Evolutionary conservation across 768 basidiomycete genomes (phyloP), one percentile per base, ranked within the genome.

Genomic region (Trametes coccinea): DNA sequence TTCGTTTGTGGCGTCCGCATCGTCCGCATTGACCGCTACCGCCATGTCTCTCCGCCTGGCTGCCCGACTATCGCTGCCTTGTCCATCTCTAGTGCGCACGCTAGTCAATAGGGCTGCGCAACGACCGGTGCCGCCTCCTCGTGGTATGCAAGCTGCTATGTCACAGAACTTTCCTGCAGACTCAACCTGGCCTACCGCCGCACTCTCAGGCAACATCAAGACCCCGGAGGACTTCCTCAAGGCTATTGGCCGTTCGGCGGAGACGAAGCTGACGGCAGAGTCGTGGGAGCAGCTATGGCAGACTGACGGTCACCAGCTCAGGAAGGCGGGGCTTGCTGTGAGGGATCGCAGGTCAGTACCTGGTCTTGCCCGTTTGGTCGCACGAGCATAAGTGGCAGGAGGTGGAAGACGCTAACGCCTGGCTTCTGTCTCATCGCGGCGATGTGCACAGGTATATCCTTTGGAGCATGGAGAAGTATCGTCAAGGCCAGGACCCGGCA

Each of bases 401-500:
- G 31, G 30, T 31, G 29, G 48, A 30, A 27, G 29, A 30, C 27
- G 11, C 11, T 48, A n/a, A 14, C 31, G 13, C 13, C 48, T 31
- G 27, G 14, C 30, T 14, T 9, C 29, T 14, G 11, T 49, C 14
- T 3, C 17, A n/a, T 22, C 48, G 30, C 30, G 13, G 27, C 48
- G 48, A 22, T 29, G 27, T 29, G 41, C 22, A 30, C 59, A 93
- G 92, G 70, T 94, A 94, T 68, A 84, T 93, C 59, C 75, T 93
- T 7, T 93, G 91, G 92, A 86, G 86, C 66, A 86, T 92, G 86
- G 85, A 90, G 70, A 93, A 91, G 70, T 94, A 81, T 72, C 81
- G 90, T 29, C 76, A 77, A 54, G 85, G 84, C 1, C 67, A 77
- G 30, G 75, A 84, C 1, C 77, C 89, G 2, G 70, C 77, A 17